Base-by-base conservation (phyloP, 345 rosid genomes). In the Excoecaria agallocha region DNA sequence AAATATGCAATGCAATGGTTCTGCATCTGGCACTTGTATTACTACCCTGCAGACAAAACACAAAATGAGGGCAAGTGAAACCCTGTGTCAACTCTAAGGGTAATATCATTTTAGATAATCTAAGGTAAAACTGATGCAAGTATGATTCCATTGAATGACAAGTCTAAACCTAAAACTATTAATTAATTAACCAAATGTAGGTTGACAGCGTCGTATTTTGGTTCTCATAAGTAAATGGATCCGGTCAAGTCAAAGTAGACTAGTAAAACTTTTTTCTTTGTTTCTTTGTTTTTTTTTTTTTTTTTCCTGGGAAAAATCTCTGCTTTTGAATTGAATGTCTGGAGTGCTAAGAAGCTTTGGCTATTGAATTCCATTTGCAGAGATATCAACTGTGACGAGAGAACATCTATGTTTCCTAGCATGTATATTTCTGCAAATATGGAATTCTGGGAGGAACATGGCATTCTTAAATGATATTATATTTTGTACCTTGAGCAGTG, bases 401-500 rank as follows among this genome's bases (percentile, higher is more conserved):
- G 30, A 30, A 30, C 30, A 30, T 30, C 30, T 30, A 30, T 30
- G 30, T 30, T 30, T 30, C 30, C 30, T 0, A 30, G 30, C 30
- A 0, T 2, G 30, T 30, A 30, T 30, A 30, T 30, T 30, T 30
- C 30, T 30, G 30, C 30, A 30, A 30, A 30, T 30, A 30, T 30
- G 30, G 30, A 30, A 30, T 30, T 30, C 30, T 30, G 30, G 2
- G 30, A 30, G 30, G 30, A 0, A 30, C 30, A 30, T 30, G 30
- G 30, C 30, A 30, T 30, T 30, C 2, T 30, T 30, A 30, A 30
- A 30, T 61, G 66, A 61, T 11, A 61, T 5, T 61, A 20, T 35
- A 35, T 45, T 25, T 17, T 50, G 50, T 64, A 73, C 76, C 76
- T 50, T 45, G 8, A 73, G 70, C 49, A 63, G 17, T 22, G 24